Evolutionary conservation across 2,329 filamentous ascomycete genomes (phyloP).

Genomic region (Scedosporium minutisporum): DNA sequence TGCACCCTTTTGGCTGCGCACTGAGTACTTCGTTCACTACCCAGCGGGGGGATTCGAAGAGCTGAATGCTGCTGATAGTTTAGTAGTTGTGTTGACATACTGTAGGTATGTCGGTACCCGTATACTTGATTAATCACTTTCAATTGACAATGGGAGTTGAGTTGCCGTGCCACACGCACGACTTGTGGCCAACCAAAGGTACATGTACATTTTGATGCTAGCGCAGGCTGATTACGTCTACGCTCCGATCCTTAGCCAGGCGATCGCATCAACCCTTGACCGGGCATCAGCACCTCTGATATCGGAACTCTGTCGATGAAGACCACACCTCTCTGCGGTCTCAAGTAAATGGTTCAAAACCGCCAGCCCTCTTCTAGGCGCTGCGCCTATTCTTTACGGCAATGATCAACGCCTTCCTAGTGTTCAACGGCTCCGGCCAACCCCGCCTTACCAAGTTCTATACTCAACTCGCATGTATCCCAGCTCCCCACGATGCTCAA

Average conservation of each 20-base stretch:
- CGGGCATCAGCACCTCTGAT: too few relatives aligned
- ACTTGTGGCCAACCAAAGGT: too few relatives aligned
- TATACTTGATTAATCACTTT: neutral
- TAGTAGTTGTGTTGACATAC: too few relatives aligned
- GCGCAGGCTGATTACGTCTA: too few relatives aligned
- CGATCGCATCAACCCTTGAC: too few relatives aligned
- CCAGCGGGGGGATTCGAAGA: neutral
- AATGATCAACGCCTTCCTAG: conserved; percentile 98
- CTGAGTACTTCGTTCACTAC: too few relatives aligned
- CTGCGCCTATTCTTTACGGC: conserved; percentile 12
- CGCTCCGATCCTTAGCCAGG: too few relatives aligned
- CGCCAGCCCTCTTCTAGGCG: neutral
- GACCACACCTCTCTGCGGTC: neutral
- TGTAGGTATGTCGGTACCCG: neutral
- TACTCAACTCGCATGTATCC: conserved; percentile 66
- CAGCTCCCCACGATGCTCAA: neutral
- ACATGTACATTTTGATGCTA: too few relatives aligned
- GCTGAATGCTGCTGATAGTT: neutral
- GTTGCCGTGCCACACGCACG: too few relatives aligned
- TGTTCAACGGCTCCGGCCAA: conserved; percentile 98
- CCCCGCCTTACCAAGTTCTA: conserved; percentile 98
- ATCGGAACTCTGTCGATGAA: neutral
- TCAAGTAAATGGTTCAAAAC: neutral
- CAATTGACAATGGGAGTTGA: too few relatives aligned
- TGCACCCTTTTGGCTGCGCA: too few relatives aligned